Evolutionary conservation across 1,139 yeast genomes (phyloP).

Genomic region (Hyphopichia burtonii): DNA sequence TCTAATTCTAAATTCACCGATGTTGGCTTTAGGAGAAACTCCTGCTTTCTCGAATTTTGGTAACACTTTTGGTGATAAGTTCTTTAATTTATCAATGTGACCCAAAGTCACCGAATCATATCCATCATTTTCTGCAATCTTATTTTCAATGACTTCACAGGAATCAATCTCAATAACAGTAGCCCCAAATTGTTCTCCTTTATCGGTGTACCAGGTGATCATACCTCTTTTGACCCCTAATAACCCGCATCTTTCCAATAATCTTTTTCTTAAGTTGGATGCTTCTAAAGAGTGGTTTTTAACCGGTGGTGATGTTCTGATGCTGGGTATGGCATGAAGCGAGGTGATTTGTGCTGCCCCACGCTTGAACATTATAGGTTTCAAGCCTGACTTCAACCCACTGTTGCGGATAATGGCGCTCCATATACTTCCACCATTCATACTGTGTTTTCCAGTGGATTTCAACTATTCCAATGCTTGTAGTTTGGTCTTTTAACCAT

Average conservation of each 20-base stretch:
- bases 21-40: slow-evolving; percentile 77
- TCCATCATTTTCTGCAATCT: slow-evolving; percentile 69
- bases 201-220: slow-evolving; percentile 75
- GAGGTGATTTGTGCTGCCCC: slow-evolving; percentile 53
- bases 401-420: not conserved
- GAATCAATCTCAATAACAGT: slow-evolving; percentile 87
- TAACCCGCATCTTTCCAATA: slow-evolving; percentile 78
- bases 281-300: slow-evolving; percentile 56
- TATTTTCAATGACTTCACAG: slow-evolving; percentile 78
- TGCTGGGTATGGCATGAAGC: slow-evolving; percentile 51
- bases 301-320: slow-evolving; percentile 41
- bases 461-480: too few species aligned
- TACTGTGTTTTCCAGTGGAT: not conserved
- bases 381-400: not conserved
- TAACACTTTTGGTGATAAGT: slow-evolving; percentile 62
- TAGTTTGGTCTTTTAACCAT: too few species aligned
- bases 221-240: slow-evolving; percentile 85
- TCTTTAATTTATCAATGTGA: slow-evolving; percentile 69
- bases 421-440: not conserved
- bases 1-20: slow-evolving; percentile 78
- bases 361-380: slow-evolving; percentile 21
- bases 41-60: slow-evolving; percentile 81
- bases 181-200: slow-evolving; percentile 71
- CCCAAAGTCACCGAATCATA: slow-evolving; percentile 88
- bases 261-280: slow-evolving; percentile 62